Evolutionary conservation across 768 basidiomycete species (phyloP).

Genomic region (Leccinellum luteum): DNA sequence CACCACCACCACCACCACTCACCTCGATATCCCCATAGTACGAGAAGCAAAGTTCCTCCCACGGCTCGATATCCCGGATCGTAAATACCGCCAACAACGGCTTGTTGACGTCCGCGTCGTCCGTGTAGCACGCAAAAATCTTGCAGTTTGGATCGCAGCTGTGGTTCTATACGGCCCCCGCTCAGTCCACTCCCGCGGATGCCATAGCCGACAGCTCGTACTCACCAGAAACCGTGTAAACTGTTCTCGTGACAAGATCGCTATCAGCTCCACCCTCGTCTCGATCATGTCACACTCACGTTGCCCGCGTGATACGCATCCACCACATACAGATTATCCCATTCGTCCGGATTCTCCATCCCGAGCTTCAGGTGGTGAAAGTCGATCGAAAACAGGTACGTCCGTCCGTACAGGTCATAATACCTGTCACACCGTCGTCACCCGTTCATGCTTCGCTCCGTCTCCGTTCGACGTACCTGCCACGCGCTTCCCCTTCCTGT

Average conservation of each 20-base stretch:
- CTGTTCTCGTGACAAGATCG: conserved; percentile 38
- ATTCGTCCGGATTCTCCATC: conserved; percentile 24
- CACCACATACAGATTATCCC: conserved; percentile 50
- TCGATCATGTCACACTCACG: conserved; percentile 42
- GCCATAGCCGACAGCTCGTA: conserved; percentile 5
- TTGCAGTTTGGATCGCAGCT: conserved; percentile 85
- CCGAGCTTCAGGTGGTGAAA: conserved; percentile 58
- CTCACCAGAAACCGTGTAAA: conserved; percentile 88
- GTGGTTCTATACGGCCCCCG: conserved; percentile 63
- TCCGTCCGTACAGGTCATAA: conserved; percentile 73
- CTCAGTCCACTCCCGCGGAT: background rate
- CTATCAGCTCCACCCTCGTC: conserved; percentile 1
- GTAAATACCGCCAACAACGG: conserved; percentile 71
- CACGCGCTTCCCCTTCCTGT: conserved; percentile 62
- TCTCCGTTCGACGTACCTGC: conserved; percentile 45
- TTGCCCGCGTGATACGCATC: conserved; percentile 90
- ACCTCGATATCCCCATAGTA: conserved; percentile 60
- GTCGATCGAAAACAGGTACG: conserved; percentile 82
- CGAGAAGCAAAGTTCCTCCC: conserved; percentile 76
- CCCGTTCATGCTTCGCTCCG: background rate
- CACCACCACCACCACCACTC: conserved; percentile 10
- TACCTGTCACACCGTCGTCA: conserved; percentile 38
- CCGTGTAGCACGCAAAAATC: conserved; percentile 73
- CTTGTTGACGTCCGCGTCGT: conserved; percentile 70
- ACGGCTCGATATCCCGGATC: conserved; percentile 53